These are phyloP conservation scores for Zymoseptoria passerinii DNA, from an alignment of 2,329 filamentous ascomycete species.

Conservation along the genomic window DNA sequence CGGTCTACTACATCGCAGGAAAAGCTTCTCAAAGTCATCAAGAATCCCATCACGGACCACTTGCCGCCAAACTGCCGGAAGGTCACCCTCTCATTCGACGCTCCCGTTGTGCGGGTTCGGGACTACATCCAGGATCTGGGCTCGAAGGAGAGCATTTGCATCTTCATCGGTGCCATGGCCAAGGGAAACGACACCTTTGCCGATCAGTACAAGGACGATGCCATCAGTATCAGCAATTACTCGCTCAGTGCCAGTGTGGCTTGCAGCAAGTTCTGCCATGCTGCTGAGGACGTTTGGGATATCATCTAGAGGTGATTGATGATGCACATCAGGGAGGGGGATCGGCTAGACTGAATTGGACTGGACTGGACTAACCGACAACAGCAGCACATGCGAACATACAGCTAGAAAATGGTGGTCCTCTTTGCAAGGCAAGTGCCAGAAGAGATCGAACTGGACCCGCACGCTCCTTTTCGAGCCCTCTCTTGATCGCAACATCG, in stretches of 20 bases:
- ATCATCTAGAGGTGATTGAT: conserved; percentile 56
- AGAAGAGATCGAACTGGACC: not conserved
- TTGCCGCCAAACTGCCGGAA: conserved; percentile 95
- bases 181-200: conserved; percentile 95
- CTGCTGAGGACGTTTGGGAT: conserved; percentile 91
- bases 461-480: not conserved
- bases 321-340: not conserved
- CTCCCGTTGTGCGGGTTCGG: conserved; percentile 73
- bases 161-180: conserved; percentile 97
- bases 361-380: not conserved
- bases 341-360: not conserved
- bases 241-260: conserved; percentile 94
- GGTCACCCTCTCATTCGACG: conserved; percentile 91
- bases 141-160: conserved; percentile 85
- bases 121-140: conserved; percentile 78
- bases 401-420: not conserved
- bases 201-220: conserved; percentile 88
- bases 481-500: conserved; percentile 1
- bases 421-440: not conserved
- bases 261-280: conserved; percentile 99
- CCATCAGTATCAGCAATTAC: conserved; percentile 97
- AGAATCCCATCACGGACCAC: conserved; percentile 96
- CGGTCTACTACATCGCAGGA: conserved; percentile 94
- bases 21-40: conserved; percentile 94
- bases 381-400: not conserved